Evolutionary conservation across 176 grass and related monocot species (phyloP).

Genomic region (Zea luxurians): DNA sequence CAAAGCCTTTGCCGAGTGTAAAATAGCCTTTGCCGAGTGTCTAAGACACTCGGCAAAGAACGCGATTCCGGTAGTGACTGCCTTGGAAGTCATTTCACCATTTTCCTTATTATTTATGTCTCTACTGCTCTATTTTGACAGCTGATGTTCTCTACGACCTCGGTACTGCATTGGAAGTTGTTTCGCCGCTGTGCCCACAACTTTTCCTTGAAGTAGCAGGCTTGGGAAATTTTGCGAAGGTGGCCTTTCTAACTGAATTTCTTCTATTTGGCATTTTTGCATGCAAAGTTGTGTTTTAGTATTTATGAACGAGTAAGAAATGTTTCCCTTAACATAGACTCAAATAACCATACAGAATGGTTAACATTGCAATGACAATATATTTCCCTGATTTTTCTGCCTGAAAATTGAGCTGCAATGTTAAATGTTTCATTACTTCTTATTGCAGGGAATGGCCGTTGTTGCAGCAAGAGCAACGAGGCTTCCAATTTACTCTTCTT

Average conservation of each 20-base stretch:
- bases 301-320: background rate
- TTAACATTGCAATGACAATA: slow-evolving; percentile 3
- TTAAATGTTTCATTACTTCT: background rate
- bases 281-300: background rate
- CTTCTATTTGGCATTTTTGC: background rate
- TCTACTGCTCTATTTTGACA: slow-evolving; percentile 38
- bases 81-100: slow-evolving; percentile 74
- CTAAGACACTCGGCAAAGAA: too few relatives aligned
- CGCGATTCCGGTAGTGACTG: too few relatives aligned
- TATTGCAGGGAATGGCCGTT: slow-evolving; percentile 79
- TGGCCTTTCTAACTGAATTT: slow-evolving; percentile 34
- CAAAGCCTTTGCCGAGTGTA: too few relatives aligned
- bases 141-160: slow-evolving; percentile 98
- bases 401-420: slow-evolving; percentile 10
- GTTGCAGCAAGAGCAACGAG: slow-evolving; percentile 91
- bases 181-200: slow-evolving; percentile 93
- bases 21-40: too few relatives aligned
- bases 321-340: background rate
- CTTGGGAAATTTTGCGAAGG: slow-evolving; percentile 95
- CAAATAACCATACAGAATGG: background rate
- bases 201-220: slow-evolving; percentile 95
- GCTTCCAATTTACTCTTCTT: slow-evolving; percentile 92
- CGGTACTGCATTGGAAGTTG: slow-evolving; percentile 81
- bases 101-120: slow-evolving; percentile 17
- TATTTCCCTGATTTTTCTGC: background rate